Conservation (phyloP, 345 rosid species). For the Cochlearia excelsa region DNA sequence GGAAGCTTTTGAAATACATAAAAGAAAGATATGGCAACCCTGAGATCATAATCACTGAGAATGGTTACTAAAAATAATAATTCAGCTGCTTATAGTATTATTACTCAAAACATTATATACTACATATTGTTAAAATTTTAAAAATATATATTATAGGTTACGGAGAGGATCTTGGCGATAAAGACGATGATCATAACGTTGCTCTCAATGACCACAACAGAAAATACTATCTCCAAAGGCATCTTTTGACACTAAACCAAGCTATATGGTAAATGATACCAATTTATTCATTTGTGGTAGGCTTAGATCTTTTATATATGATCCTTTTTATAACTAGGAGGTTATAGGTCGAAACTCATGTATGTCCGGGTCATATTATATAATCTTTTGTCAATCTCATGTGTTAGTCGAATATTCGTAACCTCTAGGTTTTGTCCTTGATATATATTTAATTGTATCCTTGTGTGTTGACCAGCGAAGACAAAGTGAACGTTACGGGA, state of each 20-base stretch:
- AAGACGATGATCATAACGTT: conserved; percentile 25
- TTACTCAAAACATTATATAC: no score
- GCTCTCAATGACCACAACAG: conserved; percentile 38
- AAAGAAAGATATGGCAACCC: conserved; percentile 40
- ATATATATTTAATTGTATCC: no score
- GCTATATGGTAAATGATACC: conserved; percentile 31
- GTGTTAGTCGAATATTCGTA: no score
- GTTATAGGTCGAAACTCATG: no score
- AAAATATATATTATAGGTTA: conserved; percentile 14
- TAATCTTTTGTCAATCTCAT: no score
- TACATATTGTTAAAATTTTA: background rate
- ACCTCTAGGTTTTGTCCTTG: no score
- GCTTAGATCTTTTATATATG: background rate
- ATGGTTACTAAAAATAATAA: conserved; percentile 31
- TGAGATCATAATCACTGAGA: conserved; percentile 47
- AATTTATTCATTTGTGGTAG: background rate
- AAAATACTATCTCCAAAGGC: conserved; percentile 34
- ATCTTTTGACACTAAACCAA: conserved; percentile 20
- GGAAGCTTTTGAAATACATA: conserved; percentile 38
- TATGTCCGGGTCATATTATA: no score
- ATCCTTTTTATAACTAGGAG: no score
- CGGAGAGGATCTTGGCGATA: conserved; percentile 36
- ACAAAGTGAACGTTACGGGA: conserved; percentile 30
- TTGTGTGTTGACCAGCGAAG: conserved; percentile 24
- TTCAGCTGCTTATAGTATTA: no score